Conservation (phyloP, 768 basidiomycete species). For the Pleurotus sapidus region DNA sequence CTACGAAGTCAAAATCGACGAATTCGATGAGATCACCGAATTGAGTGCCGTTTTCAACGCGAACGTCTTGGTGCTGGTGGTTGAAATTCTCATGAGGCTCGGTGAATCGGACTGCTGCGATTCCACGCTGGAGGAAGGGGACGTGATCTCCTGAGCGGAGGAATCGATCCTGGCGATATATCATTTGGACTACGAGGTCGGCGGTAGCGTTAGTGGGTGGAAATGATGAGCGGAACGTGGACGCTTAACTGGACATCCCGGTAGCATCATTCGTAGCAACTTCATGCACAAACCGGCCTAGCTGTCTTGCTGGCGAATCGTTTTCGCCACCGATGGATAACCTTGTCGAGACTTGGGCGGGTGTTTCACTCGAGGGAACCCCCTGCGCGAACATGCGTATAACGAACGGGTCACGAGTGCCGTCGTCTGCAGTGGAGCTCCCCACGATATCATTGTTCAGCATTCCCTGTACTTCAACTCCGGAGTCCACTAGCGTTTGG, state of each 20-base stretch:
- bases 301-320: slow-evolving; percentile 48
- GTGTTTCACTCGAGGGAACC: slow-evolving; percentile 42
- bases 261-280: slow-evolving; percentile 45
- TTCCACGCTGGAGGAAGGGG: slow-evolving; percentile 48
- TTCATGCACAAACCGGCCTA: slow-evolving; percentile 49
- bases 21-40: slow-evolving; percentile 55
- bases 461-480: slow-evolving; percentile 56
- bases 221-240: no score
- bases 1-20: slow-evolving; percentile 48
- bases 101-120: slow-evolving; percentile 55
- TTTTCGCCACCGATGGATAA: slow-evolving; percentile 50
- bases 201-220: no score
- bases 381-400: slow-evolving; percentile 53
- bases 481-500: slow-evolving; percentile 33
- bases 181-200: slow-evolving; percentile 36
- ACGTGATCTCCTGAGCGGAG: slow-evolving; percentile 53
- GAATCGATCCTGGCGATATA: slow-evolving; percentile 52
- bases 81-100: slow-evolving; percentile 57
- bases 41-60: slow-evolving; percentile 47
- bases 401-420: slow-evolving; percentile 40
- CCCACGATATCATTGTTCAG: slow-evolving; percentile 58
- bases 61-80: slow-evolving; percentile 56
- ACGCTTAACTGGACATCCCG: slow-evolving; percentile 43
- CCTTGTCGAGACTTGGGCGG: slow-evolving; percentile 28
- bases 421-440: slow-evolving; percentile 46